Evolutionary conservation across 768 basidiomycete genomes (phyloP).

Genomic region (Termitomyces sp.): DNA sequence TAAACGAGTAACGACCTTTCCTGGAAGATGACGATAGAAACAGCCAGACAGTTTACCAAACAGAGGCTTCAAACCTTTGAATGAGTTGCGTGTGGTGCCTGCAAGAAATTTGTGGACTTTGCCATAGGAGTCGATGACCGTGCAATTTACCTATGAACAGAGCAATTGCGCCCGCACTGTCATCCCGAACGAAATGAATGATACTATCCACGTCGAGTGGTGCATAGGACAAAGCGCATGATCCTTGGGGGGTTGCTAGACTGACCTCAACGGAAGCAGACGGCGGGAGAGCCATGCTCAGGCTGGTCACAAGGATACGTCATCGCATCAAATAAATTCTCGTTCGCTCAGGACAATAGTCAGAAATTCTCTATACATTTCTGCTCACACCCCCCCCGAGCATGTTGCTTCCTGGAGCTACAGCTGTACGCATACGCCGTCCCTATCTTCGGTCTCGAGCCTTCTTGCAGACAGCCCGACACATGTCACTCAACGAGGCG

Average conservation of each 20-base stretch:
- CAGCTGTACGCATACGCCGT: neutral
- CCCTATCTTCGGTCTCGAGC: neutral
- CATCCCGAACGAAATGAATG: conserved; percentile 58
- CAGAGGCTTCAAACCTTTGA: conserved; percentile 53
- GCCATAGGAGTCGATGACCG: neutral
- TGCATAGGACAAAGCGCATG: conserved; percentile 57
- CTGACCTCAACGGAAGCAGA: conserved; percentile 42
- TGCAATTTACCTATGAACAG: conserved; percentile 61
- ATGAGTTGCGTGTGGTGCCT: conserved; percentile 80
- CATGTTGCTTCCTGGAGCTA: conserved; percentile 1
- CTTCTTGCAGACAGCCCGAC: neutral
- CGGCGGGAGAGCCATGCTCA: conserved; percentile 14
- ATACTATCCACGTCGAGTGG: conserved; percentile 56
- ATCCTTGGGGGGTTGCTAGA: conserved; percentile 41
- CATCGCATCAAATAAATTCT: neutral
- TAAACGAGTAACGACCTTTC: conserved; percentile 65
- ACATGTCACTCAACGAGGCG: conserved; percentile 8
- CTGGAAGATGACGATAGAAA: conserved; percentile 29
- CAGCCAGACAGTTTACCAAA: neutral
- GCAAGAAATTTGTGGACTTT: neutral
- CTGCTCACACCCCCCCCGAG: neutral
- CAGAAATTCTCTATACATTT: neutral
- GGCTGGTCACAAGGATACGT: neutral
- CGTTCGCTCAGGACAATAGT: too few species aligned
- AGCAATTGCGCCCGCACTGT: conserved; percentile 67